Evolutionary conservation across 176 grass and related monocot species (phyloP), one percentile per base, ranked within the genome.

Genomic region (Carex littledalei): DNA sequence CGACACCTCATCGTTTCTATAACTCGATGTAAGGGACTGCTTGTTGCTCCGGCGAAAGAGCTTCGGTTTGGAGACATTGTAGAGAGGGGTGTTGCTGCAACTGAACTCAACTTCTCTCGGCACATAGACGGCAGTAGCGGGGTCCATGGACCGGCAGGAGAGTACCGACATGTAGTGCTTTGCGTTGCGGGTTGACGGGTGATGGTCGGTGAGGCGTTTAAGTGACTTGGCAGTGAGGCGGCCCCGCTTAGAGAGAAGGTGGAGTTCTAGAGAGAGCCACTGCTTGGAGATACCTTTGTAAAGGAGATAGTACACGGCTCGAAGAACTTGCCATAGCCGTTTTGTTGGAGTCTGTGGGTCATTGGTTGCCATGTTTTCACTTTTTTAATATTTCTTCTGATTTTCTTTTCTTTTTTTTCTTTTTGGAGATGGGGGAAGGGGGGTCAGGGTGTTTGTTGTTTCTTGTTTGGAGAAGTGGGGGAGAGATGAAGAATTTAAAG

Each of bases 101-200:
- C 95, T 98, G 93, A 95, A 98, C 86, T 95, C 88, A 0, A 98
- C 88, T 84, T 95, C 95, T 57, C 88, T 84, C 2, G 91, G 89
- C 0, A 67, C 78, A 85, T 92, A 91, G 52, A 91, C 91, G 56
- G 91, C 85, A 1, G 81, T 16, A 39, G 73, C 52, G 0, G 91
- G 84, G 68, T 98, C 88, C 95, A 98, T 89, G 73, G 89, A 86
- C 21, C 85, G 86, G 85, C 95, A 94, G 22, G 93, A 88, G 0
- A 90, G 24, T 29, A 84, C 86, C 0, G 90, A 87, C 3, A 93
- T 71, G 3, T 84, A 84, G 12, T 49, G 71, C 79, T 64, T 90
- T 16, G 55, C 65, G 59, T 15, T 50, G 74, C 6, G n/a, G 66
- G 39, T 64, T 8, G 72, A 26, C 41, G 17, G 53, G 50, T 47